Evolutionary conservation across 176 grass and related monocot genomes (phyloP), one percentile per base, ranked within the genome.

Genomic region (Tillandsia leiboldiana): DNA sequence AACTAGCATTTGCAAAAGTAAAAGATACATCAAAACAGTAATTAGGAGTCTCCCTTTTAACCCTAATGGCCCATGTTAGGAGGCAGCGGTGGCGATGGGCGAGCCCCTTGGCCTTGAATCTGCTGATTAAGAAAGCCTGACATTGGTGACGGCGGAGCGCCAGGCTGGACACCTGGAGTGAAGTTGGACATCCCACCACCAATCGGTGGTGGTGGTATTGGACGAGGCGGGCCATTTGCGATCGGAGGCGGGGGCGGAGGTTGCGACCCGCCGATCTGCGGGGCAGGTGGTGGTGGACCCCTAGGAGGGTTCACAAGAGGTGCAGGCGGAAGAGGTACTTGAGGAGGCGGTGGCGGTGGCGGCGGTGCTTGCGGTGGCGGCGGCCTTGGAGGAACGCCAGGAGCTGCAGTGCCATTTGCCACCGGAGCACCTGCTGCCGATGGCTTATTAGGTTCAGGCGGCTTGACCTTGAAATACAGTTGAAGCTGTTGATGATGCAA

Each of bases 391-490:
- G 73, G 88, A 84, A 79, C 88, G 71, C 81, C 88, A 70, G 84
- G 81, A 59, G 66, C 79, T 77, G 72, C 72, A 74, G 58, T 83
- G 9, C 84, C 84, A 85, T 91, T 87, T 51, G 89, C 70, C 15
- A 87, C 75, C 15, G 89, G 81, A 2, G 85, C 82, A 42, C 88
- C 83, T 47, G 89, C 76, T 8, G 86, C 71, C 51, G 84, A 83
- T 15, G 89, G 86, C 74, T 92, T 93, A 68, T 72, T 90, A 72
- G 69, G 66, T 73, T 99, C 89, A 10, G 82, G 75, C 0, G 80
- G 84, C 74, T 91, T 93, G 70, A 80, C 14, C 70, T 99, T 99
- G 84, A 99, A 93, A 72, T 99, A 93, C 27, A 93, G 71, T 47
- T 93, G 94, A 66, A 93, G 74, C 89, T 99, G 86, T 61, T 61